Evolutionary conservation across 208 protist genomes (phyloP), one percentile per base, ranked within the genome.

Genomic region (Blechomonas ayalai): DNA sequence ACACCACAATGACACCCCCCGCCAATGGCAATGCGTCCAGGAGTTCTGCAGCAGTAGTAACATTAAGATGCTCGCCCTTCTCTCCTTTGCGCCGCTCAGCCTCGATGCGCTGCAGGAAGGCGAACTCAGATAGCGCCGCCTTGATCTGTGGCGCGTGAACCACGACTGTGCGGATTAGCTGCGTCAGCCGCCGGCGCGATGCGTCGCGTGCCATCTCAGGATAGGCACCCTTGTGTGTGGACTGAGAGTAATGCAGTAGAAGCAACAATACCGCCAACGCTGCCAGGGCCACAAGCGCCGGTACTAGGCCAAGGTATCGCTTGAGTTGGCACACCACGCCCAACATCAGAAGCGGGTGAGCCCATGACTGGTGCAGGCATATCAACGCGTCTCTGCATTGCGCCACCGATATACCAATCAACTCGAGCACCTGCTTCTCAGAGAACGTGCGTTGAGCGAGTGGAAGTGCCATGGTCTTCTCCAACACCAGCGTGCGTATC

Each of bases 381-480:
- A 60, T 26, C 28, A 86, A 25, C 6, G 55, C 53, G 41, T 43
- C 45, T 13, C 60, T 60, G 24, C 73, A 68, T 13, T 67, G 67
- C 38, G 27, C 37, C 12, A 59, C 61, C 55, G 81, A 67, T 33
- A 70, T 59, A 16, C 59, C 70, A 6, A 76, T 53, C 20, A 86
- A 44, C 31, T 61, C 40, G 25, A 81, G 43, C 9, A 86, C 63
- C 45, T 80, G 72, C 12, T 37, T 40, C 35, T 81, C 72, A 13
- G 39, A 63, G 49, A 73, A 81, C 23, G 59, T 74, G 58, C 68
- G 66, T 55, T 85, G 76, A 22, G 72, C 71, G 18, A 81, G 60
- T 10, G 72, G 69, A 6, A 86, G 57, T 3, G 59, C 52, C 41
- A 86, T 55, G 23, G 67, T 52, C 50, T 85, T 80, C 53, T 86